Evolutionary conservation across 176 grass and related monocot genomes (phyloP), one percentile per base, ranked within the genome.

Genomic region (Otatea glauca): DNA sequence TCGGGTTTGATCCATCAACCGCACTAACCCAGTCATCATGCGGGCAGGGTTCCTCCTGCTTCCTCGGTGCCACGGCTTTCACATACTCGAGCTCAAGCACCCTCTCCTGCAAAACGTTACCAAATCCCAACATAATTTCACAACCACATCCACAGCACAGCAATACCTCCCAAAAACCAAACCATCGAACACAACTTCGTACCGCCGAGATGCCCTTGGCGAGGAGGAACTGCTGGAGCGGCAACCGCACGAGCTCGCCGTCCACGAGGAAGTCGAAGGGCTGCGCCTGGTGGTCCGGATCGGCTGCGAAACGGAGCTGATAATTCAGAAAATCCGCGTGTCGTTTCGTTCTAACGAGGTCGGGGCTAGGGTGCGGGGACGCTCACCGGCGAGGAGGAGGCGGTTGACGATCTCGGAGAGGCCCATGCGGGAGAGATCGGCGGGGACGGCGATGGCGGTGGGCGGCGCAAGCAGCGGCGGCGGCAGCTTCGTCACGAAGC

Each of bases 11-110:
- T 66, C 96, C 93, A 81, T 99, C 96, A 20, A 96, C 91, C 0
- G 96, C 86, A 56, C 93, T 94, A 66, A 99, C 91, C 96, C 96
- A 99, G 75, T 99, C 93, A 84, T 99, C 96, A 45, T 99, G 96
- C 2, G 92, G 89, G 43, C 86, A 88, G 53, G 96, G 93, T 35
- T 91, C 53, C 72, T 96, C 79, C 69, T 94, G 93, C 84, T 92
- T 99, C 88, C 78, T 88, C 13, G 96, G 96, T 7, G 74, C 89
- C 15, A 99, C 88, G 0, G 93, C 93, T 70, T 86, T 94, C 21
- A 94, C 88, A 34, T 99, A 99, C 62, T 99, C 96, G 48, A 99
- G 91, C 77, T 99, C 96, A 82, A 99, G 93, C 66, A 91, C 88
- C 84, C 89, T 94, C 75, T 99, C 96, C 96, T 99, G 86, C 50